Conservation (phyloP, 306 rosid species). For the Malus sylvestris region DNA sequence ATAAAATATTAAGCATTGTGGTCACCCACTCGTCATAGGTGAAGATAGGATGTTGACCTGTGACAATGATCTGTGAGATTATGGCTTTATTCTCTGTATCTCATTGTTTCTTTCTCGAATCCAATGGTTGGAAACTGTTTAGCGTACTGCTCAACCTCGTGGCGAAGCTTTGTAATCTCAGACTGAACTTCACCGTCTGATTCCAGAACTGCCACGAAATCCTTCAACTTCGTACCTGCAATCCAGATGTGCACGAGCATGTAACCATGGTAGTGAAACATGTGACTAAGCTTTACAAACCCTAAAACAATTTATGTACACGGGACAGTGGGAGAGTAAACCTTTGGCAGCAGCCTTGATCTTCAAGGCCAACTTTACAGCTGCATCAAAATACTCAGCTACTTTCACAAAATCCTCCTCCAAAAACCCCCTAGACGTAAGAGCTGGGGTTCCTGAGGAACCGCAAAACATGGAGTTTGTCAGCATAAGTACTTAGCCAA, state of each 20-base stretch:
- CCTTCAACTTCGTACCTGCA: constrained; percentile 84
- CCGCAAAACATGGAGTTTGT: background rate
- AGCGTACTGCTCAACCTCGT: constrained; percentile 71
- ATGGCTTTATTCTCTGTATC: constrained; percentile 45
- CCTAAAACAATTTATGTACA: background rate
- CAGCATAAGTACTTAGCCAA: constrained; percentile 7
- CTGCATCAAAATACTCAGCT: constrained; percentile 77
- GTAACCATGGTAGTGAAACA: background rate
- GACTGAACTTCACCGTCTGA: constrained; percentile 56
- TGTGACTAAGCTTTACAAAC: background rate
- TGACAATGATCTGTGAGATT: background rate
- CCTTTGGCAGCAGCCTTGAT: constrained; percentile 70
- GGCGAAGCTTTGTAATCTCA: constrained; percentile 54
- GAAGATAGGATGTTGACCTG: constrained; percentile 1
- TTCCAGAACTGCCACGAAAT: constrained; percentile 65
- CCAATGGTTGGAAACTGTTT: constrained; percentile 82
- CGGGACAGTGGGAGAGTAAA: constrained; percentile 12
- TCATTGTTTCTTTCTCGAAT: constrained; percentile 73
- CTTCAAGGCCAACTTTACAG: constrained; percentile 80
- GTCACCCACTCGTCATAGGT: background rate
- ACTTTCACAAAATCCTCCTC: constrained; percentile 80
- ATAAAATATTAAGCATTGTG: background rate
- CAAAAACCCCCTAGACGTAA: constrained; percentile 83
- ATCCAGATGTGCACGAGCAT: constrained; percentile 5
- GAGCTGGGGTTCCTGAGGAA: constrained; percentile 84